A percentile compares a stretch with the other conserved stretches of the same genome.
Evolutionary conservation across 2,329 filamentous ascomycete species (phyloP).

Genomic region (Aspergillus carbonarius): DNA sequence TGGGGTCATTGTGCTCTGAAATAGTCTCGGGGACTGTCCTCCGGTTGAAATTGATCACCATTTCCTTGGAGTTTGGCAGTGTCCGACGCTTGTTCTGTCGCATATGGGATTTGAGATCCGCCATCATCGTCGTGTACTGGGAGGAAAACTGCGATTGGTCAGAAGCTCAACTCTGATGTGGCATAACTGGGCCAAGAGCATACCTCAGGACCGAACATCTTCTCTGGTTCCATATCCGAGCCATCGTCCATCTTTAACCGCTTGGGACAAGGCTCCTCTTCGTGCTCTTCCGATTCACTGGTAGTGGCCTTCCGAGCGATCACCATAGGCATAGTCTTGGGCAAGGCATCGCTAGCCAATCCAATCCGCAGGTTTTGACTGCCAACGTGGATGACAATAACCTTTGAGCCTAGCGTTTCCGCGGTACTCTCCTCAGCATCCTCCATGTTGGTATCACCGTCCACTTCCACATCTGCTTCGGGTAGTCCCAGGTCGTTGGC

Average conservation of each 20-base stretch:
- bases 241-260: constrained; percentile 59
- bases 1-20: constrained; percentile 88
- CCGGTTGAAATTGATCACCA: constrained; percentile 92
- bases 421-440: constrained; percentile 54
- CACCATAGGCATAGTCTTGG: constrained; percentile 91
- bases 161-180: neutral
- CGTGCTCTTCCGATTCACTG: constrained; percentile 80
- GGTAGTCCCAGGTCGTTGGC: constrained; percentile 64
- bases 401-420: constrained; percentile 76
- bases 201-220: constrained; percentile 84
- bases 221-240: constrained; percentile 59
- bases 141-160: constrained; percentile 51
- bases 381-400: constrained; percentile 91
- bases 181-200: constrained; percentile 28
- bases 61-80: constrained; percentile 93
- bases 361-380: constrained; percentile 95
- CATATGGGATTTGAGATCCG: constrained; percentile 87
- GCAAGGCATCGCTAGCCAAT: constrained; percentile 90
- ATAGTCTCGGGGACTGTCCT: constrained; percentile 82
- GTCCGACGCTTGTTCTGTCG: constrained; percentile 91
- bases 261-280: constrained; percentile 74
- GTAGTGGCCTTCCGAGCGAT: constrained; percentile 75
- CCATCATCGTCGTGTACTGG: constrained; percentile 75
- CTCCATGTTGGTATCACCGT: constrained; percentile 58
- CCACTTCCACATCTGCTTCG: constrained; percentile 41